Evolutionary conservation across 495 filamentous ascomycete species (phyloP).

Genomic region (Staphylotrichum tortipilum): DNA sequence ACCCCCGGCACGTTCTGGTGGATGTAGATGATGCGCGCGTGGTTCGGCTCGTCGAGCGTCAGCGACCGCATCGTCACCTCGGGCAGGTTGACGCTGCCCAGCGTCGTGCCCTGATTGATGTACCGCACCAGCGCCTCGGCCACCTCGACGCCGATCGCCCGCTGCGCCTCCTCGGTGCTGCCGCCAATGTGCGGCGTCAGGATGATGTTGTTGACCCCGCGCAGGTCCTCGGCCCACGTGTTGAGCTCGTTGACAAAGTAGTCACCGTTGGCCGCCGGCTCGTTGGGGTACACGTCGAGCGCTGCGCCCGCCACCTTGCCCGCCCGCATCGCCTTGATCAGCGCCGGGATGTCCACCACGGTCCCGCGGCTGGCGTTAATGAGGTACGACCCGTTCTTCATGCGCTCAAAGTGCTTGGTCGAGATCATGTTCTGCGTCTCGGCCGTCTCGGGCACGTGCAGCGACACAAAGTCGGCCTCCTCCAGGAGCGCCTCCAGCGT

Average conservation of each 20-base stretch:
- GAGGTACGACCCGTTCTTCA: conserved; percentile 87
- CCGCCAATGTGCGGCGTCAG: conserved; percentile 95
- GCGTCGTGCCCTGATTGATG: conserved; percentile 83
- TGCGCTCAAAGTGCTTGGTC: conserved; percentile 63
- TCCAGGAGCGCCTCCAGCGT: conserved; percentile 67
- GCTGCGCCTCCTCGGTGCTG: conserved; percentile 95
- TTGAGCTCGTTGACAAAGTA: conserved; percentile 88
- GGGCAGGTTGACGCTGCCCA: conserved; percentile 91
- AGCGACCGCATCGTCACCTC: conserved; percentile 82
- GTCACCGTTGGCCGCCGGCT: conserved; percentile 87
- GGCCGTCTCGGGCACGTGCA: conserved; percentile 86
- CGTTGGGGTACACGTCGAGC: conserved; percentile 89
- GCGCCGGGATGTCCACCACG: conserved; percentile 87
- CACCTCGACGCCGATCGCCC: conserved; percentile 93
- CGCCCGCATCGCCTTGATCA: conserved; percentile 77
- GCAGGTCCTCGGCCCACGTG: conserved; percentile 76
- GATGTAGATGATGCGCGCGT: conserved; percentile 89
- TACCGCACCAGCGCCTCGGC: conserved; percentile 78
- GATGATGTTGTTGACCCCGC: conserved; percentile 82
- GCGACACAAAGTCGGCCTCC: conserved; percentile 79
- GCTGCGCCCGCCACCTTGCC: conserved; percentile 92
- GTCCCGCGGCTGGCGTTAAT: conserved; percentile 94
- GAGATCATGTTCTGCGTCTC: conserved; percentile 92
- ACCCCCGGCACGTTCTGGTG: conserved; percentile 95
- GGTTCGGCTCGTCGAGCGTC: conserved; percentile 77